phyloP scores from a whole-genome alignment of 345 rosid genomes.

The Lepidium aucheri region DNA sequence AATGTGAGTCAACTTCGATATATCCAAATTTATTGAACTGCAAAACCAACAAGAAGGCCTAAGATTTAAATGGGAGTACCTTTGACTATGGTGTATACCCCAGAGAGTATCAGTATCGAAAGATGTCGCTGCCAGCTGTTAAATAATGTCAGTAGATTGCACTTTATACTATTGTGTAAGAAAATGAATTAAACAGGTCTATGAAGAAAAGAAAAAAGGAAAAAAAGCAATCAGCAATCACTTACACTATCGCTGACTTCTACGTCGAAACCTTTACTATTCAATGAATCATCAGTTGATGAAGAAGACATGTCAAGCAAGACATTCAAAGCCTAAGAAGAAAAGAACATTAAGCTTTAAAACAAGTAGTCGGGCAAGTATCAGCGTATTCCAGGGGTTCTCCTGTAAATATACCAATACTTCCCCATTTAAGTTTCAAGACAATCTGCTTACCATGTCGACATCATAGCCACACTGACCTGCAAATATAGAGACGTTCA shows the following conservation, averaged over 20 bases:
- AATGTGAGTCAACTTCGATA: neutral
- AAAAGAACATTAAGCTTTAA: conserved; percentile 8
- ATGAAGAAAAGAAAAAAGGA: neutral
- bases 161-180: neutral
- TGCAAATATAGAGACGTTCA: conserved; percentile 30
- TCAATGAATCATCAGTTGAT: conserved; percentile 36
- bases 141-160: conserved; percentile 11
- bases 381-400: conserved; percentile 14
- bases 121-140: conserved; percentile 45
- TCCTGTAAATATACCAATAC: conserved; percentile 19
- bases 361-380: conserved; percentile 12
- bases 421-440: conserved; percentile 7
- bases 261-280: conserved; percentile 11
- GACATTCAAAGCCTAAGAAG: conserved; percentile 63
- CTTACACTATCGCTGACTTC: conserved; percentile 56
- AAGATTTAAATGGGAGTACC: conserved; percentile 35
- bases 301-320: conserved; percentile 65
- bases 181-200: neutral
- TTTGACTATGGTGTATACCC: conserved; percentile 39
- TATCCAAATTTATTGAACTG: neutral
- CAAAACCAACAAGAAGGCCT: neutral
- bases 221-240: too few relatives aligned
- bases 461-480: conserved; percentile 77
- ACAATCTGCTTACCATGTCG: conserved; percentile 52
- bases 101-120: conserved; percentile 53